Evolutionary conservation across 352 stramenopile genomes (phyloP), one percentile per base, ranked within the genome.

Genomic region (Phytophthora tentaculata): DNA sequence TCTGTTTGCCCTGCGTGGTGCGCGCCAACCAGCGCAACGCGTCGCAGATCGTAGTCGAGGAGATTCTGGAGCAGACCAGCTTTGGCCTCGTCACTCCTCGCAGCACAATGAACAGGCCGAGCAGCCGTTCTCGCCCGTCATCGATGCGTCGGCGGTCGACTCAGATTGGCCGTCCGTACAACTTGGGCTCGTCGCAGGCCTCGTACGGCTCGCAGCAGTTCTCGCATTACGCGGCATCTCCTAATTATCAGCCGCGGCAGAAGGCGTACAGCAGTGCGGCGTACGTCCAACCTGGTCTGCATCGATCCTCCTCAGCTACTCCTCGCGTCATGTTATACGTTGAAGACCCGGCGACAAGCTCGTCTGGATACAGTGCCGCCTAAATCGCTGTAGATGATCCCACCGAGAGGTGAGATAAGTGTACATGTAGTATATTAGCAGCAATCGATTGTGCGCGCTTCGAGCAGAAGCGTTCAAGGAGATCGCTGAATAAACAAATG

Each of bases 1-100:
- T 88, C 45, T 88, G 79, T 61, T 55, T 83, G 50, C 73, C 75
- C 0, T 88, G 79, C 51, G 64, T 88, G 20, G 20, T 88, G 41
- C 61, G 60, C 13, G 68, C 77, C 45, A 83, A 71, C 56, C 71
- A 81, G 49, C 75, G 80, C 47, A 79, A 71, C 35, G 73, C 74
- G 2, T 64, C 69, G 16, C 66, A 81, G 52, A 72, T 85, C 26
- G 79, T 80, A 1, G 60, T 81, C 9, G 79, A 84, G 29, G 77
- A 85, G 37, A 70, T 87, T 44, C 56, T 71, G 22, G 61, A 71
- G 47, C 49, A 65, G 47, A 69, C 52, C 5, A 71, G 53, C 64
- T 72, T 75, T 39, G 58, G 35, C 19, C 63, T 73, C 9, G 43
- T 67, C n/a, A 77, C 67, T 45, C 61, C 64, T 35, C 28, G 26